Evolutionary conservation across 345 rosid genomes (phyloP), one percentile per base, ranked within the genome.

Genomic region (Populus ilicifolia): DNA sequence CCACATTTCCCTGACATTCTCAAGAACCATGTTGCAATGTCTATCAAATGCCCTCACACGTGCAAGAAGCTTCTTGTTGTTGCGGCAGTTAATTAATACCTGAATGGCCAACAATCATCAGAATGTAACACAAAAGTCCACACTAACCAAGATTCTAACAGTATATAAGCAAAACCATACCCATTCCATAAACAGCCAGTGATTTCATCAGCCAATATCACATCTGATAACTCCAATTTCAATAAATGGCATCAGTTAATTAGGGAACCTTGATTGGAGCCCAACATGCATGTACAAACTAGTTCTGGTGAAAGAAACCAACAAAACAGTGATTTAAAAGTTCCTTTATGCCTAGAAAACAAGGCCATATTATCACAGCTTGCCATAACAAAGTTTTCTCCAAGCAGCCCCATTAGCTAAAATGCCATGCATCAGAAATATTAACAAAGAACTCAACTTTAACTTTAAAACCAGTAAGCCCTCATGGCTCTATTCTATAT

Each of bases 11-110:
- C 94, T 88, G 73, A 96, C 99, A 78, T 96, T 96, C 77, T 96
- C 99, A n/a, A 96, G 90, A 71, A 96, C 99, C 99, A 96, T 96
- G 85, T 94, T 96, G 92, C 98, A 94, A 77, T 94, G 99, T 10
- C 98, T 85, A 80, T 96, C 99, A 61, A 96, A 96, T 0, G 98
- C 98, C 69, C 98, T 92, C 21, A 96, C 99, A 5, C 98, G 91
- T 1, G 98, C 99, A 16, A 96, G 89, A 43, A 96, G 98, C 78
- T 96, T 96, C 79, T 79, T 87, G 83, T 91, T 91, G 87, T 91
- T 91, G 7, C 93, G 89, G 80, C 99, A 96, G 78, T 96, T 96
- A 75, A 96, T 92, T 35, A 96, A 86, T 20, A 96, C 99, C 93
- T 92, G 81, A 72, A 72, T 61, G 54, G n/a, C 33, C 27, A 72